Conservation (phyloP, 2,329 filamentous ascomycete species). For the Celoporthe dispersa region DNA sequence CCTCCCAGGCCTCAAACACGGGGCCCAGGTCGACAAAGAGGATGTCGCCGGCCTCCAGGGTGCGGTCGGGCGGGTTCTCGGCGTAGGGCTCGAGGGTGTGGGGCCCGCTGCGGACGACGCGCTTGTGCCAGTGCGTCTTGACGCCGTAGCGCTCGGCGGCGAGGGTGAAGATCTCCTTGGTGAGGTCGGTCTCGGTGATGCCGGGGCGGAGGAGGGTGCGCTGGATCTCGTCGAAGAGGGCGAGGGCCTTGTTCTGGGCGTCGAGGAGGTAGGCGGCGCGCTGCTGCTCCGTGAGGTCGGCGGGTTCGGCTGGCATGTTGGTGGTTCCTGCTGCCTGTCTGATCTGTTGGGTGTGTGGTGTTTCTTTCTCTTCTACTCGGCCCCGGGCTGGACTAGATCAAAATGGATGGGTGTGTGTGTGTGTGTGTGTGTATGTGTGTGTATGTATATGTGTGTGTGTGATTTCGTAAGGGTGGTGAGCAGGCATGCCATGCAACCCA, state of each 20-base stretch:
- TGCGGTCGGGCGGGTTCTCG: conserved; percentile 54
- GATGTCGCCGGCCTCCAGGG: conserved; percentile 53
- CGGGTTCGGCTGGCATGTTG: conserved; percentile 16
- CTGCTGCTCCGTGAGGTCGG: conserved; percentile 30
- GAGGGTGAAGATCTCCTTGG: conserved; percentile 51
- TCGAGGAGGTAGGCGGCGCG: conserved; percentile 46
- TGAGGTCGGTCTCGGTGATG: conserved; percentile 51
- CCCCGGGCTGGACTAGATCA: too few relatives aligned
- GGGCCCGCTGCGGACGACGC: conserved; percentile 52
- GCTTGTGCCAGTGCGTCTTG: conserved; percentile 57
- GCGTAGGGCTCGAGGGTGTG: conserved; percentile 53
- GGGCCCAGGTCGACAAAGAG: conserved; percentile 56
- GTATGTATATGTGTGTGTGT: too few relatives aligned
- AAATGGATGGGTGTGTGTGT: too few relatives aligned
- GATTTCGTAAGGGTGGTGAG: too few relatives aligned
- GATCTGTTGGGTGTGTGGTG: too few relatives aligned
- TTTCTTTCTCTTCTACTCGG: too few relatives aligned
- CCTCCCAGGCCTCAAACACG: conserved; percentile 57
- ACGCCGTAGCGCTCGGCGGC: conserved; percentile 48
- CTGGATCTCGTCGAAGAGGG: conserved; percentile 53
- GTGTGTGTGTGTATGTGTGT: too few relatives aligned
- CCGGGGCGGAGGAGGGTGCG: conserved; percentile 50
- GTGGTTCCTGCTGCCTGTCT: too few relatives aligned
- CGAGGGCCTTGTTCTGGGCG: conserved; percentile 51
- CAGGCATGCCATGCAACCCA: too few relatives aligned